Percentiles rank a stretch among this genome's conserved stretches.
Conservation (phyloP, 73 alveolate genomes). For the Paramecium octaurelia region DNA sequence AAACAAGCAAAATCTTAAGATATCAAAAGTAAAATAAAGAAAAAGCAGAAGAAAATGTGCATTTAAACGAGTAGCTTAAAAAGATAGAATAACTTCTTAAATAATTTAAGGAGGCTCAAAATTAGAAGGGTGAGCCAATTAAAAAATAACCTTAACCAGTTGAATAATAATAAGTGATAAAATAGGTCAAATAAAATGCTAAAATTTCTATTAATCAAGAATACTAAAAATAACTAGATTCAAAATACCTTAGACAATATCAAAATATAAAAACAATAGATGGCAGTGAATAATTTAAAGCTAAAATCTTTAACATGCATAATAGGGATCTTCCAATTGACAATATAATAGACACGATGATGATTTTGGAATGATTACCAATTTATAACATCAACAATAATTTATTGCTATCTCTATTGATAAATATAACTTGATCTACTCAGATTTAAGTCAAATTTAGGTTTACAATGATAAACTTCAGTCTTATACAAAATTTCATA, state of each 20-base stretch:
- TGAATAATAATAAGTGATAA: background rate
- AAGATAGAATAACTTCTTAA: background rate
- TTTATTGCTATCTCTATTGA: constrained; percentile 78
- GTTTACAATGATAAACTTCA: background rate
- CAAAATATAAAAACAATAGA: background rate
- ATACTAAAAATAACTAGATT: background rate
- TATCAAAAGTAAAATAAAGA: background rate
- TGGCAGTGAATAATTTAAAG: constrained; percentile 22
- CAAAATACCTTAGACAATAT: background rate
- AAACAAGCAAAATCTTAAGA: background rate
- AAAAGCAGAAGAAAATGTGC: background rate
- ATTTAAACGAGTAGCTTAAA: background rate
- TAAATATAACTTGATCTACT: constrained; percentile 66
- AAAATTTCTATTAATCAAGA: background rate
- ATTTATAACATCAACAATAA: background rate
- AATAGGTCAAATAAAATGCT: background rate
- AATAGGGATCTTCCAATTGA: background rate
- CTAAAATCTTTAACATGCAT: background rate
- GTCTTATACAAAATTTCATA: too few relatives aligned
- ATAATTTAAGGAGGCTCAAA: background rate
- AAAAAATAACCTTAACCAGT: background rate
- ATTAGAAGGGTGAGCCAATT: background rate
- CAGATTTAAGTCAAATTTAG: constrained; percentile 37
- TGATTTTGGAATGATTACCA: background rate
- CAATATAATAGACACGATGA: background rate